Conservation (phyloP, 331 rosid genomes). For the Acacia concinna region DNA sequence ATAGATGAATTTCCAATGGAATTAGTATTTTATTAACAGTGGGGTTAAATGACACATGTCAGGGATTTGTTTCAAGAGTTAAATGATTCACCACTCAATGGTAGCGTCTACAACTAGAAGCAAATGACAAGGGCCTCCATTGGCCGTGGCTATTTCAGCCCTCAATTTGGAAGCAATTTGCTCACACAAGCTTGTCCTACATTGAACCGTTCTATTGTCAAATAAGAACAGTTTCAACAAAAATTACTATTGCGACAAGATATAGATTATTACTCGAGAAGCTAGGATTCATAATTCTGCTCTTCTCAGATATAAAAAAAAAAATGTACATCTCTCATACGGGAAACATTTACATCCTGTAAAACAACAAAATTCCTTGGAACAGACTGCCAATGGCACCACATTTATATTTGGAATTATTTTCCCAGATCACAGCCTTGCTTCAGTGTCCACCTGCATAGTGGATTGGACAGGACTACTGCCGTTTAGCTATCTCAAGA, state of each 20-base stretch:
- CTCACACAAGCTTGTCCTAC: neutral
- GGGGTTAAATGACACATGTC: neutral
- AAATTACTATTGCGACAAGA: slow-evolving; percentile 38
- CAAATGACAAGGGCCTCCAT: neutral
- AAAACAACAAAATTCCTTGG: slow-evolving; percentile 45
- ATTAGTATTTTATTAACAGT: too few relatives aligned
- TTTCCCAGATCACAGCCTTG: slow-evolving; percentile 37
- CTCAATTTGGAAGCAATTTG: neutral
- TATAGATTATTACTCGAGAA: neutral
- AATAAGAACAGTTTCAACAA: slow-evolving; percentile 23
- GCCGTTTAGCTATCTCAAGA: slow-evolving; percentile 41
- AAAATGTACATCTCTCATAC: slow-evolving; percentile 54
- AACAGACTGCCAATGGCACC: slow-evolving; percentile 43
- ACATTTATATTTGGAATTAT: slow-evolving; percentile 39
- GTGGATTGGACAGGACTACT: slow-evolving; percentile 35
- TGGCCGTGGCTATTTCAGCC: neutral
- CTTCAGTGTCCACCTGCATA: slow-evolving; percentile 40
- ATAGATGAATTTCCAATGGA: too few relatives aligned
- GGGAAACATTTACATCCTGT: slow-evolving; percentile 51
- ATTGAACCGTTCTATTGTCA: slow-evolving; percentile 37
- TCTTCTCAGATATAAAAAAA: slow-evolving; percentile 40
- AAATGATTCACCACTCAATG: neutral
- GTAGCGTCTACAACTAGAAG: neutral
- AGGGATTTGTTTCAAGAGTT: neutral
- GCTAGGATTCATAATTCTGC: slow-evolving; percentile 44